Base-by-base conservation (phyloP, 495 filamentous ascomycete species). In the Tetracladium setigerum region DNA sequence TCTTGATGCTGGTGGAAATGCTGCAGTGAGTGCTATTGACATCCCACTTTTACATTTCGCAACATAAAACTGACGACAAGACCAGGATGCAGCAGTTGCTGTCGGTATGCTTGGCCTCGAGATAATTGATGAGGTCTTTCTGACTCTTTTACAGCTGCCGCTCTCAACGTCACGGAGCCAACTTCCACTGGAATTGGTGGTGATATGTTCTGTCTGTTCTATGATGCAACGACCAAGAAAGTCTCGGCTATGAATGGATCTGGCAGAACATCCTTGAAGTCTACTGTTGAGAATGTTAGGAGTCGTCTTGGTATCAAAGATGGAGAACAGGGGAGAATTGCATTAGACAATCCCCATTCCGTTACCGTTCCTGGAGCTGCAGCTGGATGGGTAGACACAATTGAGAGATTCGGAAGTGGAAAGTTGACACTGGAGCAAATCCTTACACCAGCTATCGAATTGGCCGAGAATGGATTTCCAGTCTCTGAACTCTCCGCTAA, bases 201-300 rank as follows among this genome's bases (percentile, higher is more conserved):
- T 30, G 92, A 98, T 67, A 89, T 95, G 81, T 98, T 98, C 72
- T 95, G 88, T 62, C 81, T 98, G 9, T 97, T 82, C 74, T 97
- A 94, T 67, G 74, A 88, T 58, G 84, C 86, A 41, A 78, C 84
- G 53, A 91, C 82, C 0, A 83, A 82, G 56, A 86, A 83, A 47
- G 79, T 96, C 10, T 82, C 80, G 49, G 85, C 87, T 8, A 65
- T 98, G 52, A 98, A 98, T 65, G 94, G 90, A 19, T 95, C 89
- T 1, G 92, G 92, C 13, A 78, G 94, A 15, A 81, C 88, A 4
- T 81, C 86, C 2, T 69, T 62, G n/a, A 77, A 77, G 16, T 78
- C 67, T 31, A 86, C 84, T 0, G 70, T 95, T 6, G 80, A 86
- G 52, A 66, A 70, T 12, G 73, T 94, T 40, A 73, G 86, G 22